Conservation (phyloP, 2,329 filamentous ascomycete species). For the Balansia obtecta region DNA sequence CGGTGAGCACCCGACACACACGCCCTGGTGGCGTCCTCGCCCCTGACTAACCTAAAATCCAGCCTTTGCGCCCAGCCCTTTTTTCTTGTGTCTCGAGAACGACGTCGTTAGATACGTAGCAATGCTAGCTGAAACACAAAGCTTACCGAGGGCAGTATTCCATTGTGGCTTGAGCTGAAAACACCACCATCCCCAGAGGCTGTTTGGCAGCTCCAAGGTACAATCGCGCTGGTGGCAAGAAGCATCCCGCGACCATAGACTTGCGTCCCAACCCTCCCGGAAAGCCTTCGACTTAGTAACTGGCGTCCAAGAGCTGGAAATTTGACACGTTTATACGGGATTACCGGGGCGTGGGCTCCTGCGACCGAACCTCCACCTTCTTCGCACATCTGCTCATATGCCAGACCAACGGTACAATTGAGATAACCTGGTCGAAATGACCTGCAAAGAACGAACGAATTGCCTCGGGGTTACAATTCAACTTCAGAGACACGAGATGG, state of each 20-base stretch:
- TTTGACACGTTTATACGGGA: background rate
- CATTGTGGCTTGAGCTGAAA: background rate
- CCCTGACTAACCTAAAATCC: background rate
- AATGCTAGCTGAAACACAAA: background rate
- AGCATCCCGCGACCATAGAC: background rate
- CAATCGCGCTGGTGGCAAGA: background rate
- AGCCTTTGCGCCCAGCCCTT: background rate
- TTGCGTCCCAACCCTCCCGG: background rate
- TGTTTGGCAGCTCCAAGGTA: too few species aligned
- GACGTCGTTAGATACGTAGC: background rate
- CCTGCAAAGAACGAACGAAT: too few species aligned
- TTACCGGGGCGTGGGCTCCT: background rate
- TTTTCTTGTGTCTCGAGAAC: background rate
- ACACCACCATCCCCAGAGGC: background rate
- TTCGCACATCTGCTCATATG: too few species aligned
- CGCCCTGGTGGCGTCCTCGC: too few species aligned
- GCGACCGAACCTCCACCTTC: too few species aligned
- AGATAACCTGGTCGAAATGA: too few species aligned
- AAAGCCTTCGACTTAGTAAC: background rate
- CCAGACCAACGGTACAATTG: too few species aligned
- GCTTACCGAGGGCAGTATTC: background rate
- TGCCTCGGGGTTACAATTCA: too few species aligned
- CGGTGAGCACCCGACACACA: too few species aligned
- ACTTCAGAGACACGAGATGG: too few species aligned
- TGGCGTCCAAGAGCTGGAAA: background rate